Evolutionary conservation across 2,329 filamentous ascomycete genomes (phyloP).

Genomic region (Alternaria atra): DNA sequence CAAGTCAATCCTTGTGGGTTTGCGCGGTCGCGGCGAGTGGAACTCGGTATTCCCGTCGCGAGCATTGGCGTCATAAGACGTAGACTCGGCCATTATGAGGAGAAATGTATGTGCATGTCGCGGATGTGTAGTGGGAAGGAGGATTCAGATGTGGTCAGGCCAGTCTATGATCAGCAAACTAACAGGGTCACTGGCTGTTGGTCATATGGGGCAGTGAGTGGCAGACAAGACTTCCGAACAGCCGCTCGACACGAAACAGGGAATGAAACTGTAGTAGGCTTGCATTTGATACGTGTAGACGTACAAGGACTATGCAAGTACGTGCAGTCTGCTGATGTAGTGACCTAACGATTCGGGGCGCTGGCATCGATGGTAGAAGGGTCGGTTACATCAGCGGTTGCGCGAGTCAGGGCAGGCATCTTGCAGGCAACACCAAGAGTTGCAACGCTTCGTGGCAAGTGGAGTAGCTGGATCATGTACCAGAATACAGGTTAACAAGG

Average conservation of each 20-base stretch:
- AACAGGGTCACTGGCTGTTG: conserved; percentile 29
- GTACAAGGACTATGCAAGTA: conserved; percentile 1
- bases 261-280: not conserved
- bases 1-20: conserved; percentile 46
- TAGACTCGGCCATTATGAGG: conserved; percentile 46
- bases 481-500: not conserved
- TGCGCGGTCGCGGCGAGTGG: conserved; percentile 48
- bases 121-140: conserved; percentile 17
- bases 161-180: conserved; percentile 37
- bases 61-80: conserved; percentile 35
- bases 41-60: conserved; percentile 38
- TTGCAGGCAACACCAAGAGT: not conserved
- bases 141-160: conserved; percentile 38
- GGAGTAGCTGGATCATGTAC: not conserved
- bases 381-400: conserved; percentile 20
- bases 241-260: conserved; percentile 13
- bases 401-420: conserved; percentile 24
- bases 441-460: not conserved
- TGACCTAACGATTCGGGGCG: not conserved
- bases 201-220: conserved; percentile 28
- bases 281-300: conserved; percentile 4
- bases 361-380: not conserved
- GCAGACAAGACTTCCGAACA: conserved; percentile 7
- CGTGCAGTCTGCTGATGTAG: conserved; percentile 2
- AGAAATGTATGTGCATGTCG: conserved; percentile 31